Base-by-base conservation (phyloP, 108 stramenopile genomes). In the Seminavis robusta region DNA sequence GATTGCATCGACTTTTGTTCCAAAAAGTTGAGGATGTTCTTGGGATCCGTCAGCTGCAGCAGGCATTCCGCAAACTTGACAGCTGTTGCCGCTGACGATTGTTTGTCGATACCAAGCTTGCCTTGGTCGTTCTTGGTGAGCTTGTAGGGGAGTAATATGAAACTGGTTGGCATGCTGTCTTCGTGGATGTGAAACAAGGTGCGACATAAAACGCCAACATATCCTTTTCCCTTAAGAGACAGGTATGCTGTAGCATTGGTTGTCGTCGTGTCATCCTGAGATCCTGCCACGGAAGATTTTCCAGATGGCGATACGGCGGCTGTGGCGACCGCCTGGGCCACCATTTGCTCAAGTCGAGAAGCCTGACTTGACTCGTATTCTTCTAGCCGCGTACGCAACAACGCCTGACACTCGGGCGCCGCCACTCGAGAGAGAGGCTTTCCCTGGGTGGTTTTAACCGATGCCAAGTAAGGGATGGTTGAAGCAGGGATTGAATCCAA, bases 141-240 rank as follows among this genome's bases (percentile, higher is more conserved):
- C 42, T 67, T 74, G 44, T 81, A 81, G 2, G 80, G 80, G 4
- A 81, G 76, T 11, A 81, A 31, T 10, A 81, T 56, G 46, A 81
- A 81, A 26, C 56, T 67, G 4, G 76, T 65, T 16, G 80, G 80
- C 17, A 73, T 56, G 0, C 17, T n/a, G 2, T 6, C 37, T 30
- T 77, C 67, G 7, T 15, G 30, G n/a, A 81, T 49, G 28, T 77
- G 62, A 57, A 81, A 81, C 10, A 74, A 21, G 13, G 52, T 57
- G 45, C 64, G 61, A 31, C 62, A 77, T 1, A 81, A 25, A 20
- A 41, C 19, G 16, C 73, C 65, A 30, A 74, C 44, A 39, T 52
- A 55, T 10, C 63, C 74, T 38, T 52, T 57, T 8, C 56, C 62
- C 3, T 47, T 51, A 6, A 64, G 38, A 40, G 41, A 59, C 19